Conservation (phyloP, 306 rosid genomes). For the Corylus americana region DNA sequence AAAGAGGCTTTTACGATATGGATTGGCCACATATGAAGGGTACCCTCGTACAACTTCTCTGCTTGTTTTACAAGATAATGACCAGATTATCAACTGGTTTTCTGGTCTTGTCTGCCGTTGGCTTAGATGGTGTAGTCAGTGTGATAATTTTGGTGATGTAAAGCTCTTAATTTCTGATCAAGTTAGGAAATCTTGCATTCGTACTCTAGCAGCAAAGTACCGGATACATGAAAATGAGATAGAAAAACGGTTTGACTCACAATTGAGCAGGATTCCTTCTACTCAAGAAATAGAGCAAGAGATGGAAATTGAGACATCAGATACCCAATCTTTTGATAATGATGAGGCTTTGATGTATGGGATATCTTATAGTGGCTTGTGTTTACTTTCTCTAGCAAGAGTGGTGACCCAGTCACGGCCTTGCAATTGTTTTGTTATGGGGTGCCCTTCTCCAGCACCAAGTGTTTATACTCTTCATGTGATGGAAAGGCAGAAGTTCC, state of each 20-base stretch:
- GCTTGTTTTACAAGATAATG: conserved; percentile 67
- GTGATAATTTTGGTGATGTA: conserved; percentile 63
- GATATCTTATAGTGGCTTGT: conserved; percentile 69
- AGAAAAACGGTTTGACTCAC: conserved; percentile 67
- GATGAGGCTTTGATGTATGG: conserved; percentile 85
- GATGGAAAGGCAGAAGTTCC: conserved; percentile 92
- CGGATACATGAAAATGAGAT: conserved; percentile 66
- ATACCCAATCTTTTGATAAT: conserved; percentile 49
- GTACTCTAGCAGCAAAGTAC: conserved; percentile 83
- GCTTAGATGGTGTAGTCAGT: conserved; percentile 74
- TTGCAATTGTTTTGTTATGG: conserved; percentile 75
- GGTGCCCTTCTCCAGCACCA: conserved; percentile 69
- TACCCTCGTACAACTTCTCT: conserved; percentile 52
- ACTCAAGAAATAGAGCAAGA: conserved; percentile 54
- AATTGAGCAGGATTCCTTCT: conserved; percentile 66
- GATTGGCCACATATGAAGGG: conserved; percentile 61
- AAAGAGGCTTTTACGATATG: conserved; percentile 69
- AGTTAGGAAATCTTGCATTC: conserved; percentile 84
- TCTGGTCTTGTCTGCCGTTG: conserved; percentile 72
- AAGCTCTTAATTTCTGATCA: conserved; percentile 57
- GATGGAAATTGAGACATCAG: conserved; percentile 38
- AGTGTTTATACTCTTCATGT: conserved; percentile 80
- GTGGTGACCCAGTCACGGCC: conserved; percentile 72
- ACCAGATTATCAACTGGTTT: conserved; percentile 81
- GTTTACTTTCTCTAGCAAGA: conserved; percentile 76